Conservation (phyloP, 2,329 filamentous ascomycete genomes). For the Ilyonectria sp. region DNA sequence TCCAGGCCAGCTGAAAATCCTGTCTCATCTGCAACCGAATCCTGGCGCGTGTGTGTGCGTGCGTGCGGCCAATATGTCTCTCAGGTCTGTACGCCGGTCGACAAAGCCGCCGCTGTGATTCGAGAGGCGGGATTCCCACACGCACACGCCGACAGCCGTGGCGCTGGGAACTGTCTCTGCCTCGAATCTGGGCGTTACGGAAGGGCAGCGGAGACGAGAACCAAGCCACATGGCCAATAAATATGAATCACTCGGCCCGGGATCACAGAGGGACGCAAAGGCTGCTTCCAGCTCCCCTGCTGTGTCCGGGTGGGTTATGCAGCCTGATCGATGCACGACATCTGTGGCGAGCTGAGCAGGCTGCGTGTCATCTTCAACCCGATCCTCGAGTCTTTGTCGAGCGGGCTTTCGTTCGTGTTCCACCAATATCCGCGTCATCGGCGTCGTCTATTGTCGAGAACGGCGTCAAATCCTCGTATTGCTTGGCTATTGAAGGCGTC, state of each 20-base stretch:
- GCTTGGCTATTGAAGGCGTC: neutral
- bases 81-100: slow-evolving; percentile 2
- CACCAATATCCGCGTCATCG: neutral
- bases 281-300: neutral
- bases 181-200: neutral
- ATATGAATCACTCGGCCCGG: neutral
- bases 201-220: neutral
- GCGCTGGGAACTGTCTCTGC: slow-evolving; percentile 1
- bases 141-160: slow-evolving; percentile 7
- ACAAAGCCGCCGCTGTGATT: slow-evolving; percentile 2
- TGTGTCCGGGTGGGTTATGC: slow-evolving; percentile 12
- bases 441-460: neutral
- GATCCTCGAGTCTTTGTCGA: neutral
- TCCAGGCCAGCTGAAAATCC: slow-evolving; percentile 7
- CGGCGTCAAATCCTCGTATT: neutral
- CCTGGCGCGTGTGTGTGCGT: neutral
- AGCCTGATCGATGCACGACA: slow-evolving; percentile 14
- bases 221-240: slow-evolving; percentile 11
- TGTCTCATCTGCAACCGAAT: slow-evolving; percentile 17
- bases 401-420: slow-evolving; percentile 4
- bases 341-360: slow-evolving; percentile 9
- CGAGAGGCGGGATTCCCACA: neutral
- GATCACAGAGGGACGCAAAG: slow-evolving; percentile 6
- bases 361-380: slow-evolving; percentile 11
- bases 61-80: slow-evolving; percentile 24